phyloP scores from a whole-genome alignment of 2,329 filamentous ascomycete genomes.

The Ophiocordyceps sinensis region DNA sequence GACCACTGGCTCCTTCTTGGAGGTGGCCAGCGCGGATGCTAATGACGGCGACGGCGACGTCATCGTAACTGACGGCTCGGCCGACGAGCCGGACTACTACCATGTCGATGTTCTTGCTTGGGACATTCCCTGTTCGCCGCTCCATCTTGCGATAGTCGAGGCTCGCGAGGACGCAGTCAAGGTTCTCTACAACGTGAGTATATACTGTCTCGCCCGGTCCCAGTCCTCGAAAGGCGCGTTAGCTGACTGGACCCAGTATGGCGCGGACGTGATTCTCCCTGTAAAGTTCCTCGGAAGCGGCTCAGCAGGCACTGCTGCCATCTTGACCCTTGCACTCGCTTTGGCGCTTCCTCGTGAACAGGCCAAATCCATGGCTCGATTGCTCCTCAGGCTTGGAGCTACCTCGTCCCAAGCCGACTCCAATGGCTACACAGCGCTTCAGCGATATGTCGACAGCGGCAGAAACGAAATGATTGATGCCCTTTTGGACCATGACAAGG shows the following conservation, averaged over 20 bases:
- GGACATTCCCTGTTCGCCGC: slow-evolving; percentile 59
- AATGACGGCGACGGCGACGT: slow-evolving; percentile 11
- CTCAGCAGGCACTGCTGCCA: slow-evolving; percentile 38
- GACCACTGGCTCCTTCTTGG: not conserved
- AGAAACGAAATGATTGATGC: slow-evolving; percentile 32
- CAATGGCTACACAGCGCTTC: slow-evolving; percentile 48
- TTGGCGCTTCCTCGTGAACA: slow-evolving; percentile 47
- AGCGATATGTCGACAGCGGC: slow-evolving; percentile 43
- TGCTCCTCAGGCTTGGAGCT: slow-evolving; percentile 56
- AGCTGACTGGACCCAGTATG: slow-evolving; percentile 36
- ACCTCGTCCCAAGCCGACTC: slow-evolving; percentile 60
- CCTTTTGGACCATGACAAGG: slow-evolving; percentile 41
- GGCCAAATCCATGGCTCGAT: slow-evolving; percentile 48
- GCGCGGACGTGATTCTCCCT: slow-evolving; percentile 62
- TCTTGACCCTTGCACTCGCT: slow-evolving; percentile 57
- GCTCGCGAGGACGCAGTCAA: slow-evolving; percentile 58
- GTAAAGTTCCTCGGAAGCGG: slow-evolving; percentile 47
- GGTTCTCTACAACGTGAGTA: slow-evolving; percentile 44
- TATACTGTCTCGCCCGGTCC: not conserved
- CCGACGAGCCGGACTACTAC: slow-evolving; percentile 64
- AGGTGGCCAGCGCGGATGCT: not conserved
- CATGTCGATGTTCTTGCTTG: slow-evolving; percentile 67
- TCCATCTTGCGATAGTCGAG: slow-evolving; percentile 65
- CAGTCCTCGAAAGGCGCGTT: not conserved
- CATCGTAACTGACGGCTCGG: slow-evolving; percentile 35